Conservation (phyloP, 1,139 yeast genomes). For the Blastobotrys arbuscula region DNA sequence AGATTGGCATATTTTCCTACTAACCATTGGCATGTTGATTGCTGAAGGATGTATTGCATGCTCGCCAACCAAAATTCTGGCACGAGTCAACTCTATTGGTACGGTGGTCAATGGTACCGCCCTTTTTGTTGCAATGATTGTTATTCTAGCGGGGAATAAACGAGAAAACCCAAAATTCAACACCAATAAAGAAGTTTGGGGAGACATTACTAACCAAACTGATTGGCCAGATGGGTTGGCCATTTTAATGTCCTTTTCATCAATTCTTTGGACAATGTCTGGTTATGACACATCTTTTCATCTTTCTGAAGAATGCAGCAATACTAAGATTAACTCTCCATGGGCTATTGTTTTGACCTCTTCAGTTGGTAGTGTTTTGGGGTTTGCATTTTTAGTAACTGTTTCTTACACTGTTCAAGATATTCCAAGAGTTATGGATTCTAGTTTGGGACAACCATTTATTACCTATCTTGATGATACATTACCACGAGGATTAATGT, state of each 20-base stretch:
- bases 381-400: constrained; percentile 58
- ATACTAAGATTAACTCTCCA: constrained; percentile 62
- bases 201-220: constrained; percentile 49
- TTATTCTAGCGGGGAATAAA: constrained; percentile 53
- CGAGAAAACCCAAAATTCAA: constrained; percentile 46
- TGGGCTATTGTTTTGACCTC: constrained; percentile 62
- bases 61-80: constrained; percentile 50
- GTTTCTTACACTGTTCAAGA: constrained; percentile 60
- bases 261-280: constrained; percentile 71
- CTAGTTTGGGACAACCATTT: constrained; percentile 61
- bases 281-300: constrained; percentile 76
- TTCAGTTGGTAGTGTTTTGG: constrained; percentile 53
- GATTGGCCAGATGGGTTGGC: constrained; percentile 66
- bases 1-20: constrained; percentile 46
- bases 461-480: constrained; percentile 54
- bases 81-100: constrained; percentile 51
- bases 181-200: constrained; percentile 49
- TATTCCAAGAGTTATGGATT: constrained; percentile 45
- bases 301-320: constrained; percentile 63
- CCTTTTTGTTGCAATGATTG: constrained; percentile 49
- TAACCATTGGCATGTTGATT: constrained; percentile 49
- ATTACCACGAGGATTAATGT: constrained; percentile 41
- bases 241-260: constrained; percentile 54
- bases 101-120: constrained; percentile 46
- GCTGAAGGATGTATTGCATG: constrained; percentile 39